Evolutionary conservation across 805 yeast species (phyloP), one percentile per base, ranked within the genome.

Genomic region (Zygoascus ofunaensis): DNA sequence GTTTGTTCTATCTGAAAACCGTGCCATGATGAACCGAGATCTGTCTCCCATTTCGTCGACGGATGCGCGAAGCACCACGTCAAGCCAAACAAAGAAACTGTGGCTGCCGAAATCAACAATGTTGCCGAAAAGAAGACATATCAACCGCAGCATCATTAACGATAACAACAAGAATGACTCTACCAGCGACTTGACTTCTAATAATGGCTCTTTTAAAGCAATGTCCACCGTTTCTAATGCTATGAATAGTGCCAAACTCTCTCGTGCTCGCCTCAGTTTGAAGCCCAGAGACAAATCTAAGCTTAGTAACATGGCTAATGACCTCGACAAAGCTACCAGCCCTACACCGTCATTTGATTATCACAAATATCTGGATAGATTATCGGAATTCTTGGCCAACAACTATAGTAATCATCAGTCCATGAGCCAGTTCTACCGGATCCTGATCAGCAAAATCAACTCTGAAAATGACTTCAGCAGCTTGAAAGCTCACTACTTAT

Each of bases 401-500:
- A 26, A 50, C 32, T 32, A 46, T 40, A 18, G 20, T 10, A 35
- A 44, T 17, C 20, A 23, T 5, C 43, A 28, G 14, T 22, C 32
- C 18, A 39, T 50, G 17, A 36, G 17, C 15, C 20, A n/a, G 17
- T 40, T 50, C 18, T 47, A 47, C 23, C 26, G 42, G 10, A 26
- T 24, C 19, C 45, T 50, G 32, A 34, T 43, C 5, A 44, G 41
- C 33, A 40, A 44, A 15, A 45, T 49, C 20, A 10, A 32, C 35
- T 20, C 34, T 20, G 14, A 21, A 21, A 35, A 26, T 20, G 34
- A 41, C 37, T 8, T 24, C 14, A 22, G 45, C 5, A 43, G 45
- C 7, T 15, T 50, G 34, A 48, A 49, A 35, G 54, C 52, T n/a
- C 54, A 50, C 34, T 32, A 41, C 19, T 28, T 50, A 2, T 44